Evolutionary conservation across 1,284 basidiomycete genomes (phyloP), one percentile per base, ranked within the genome.

Genomic region (Cryptococcus sp.): DNA sequence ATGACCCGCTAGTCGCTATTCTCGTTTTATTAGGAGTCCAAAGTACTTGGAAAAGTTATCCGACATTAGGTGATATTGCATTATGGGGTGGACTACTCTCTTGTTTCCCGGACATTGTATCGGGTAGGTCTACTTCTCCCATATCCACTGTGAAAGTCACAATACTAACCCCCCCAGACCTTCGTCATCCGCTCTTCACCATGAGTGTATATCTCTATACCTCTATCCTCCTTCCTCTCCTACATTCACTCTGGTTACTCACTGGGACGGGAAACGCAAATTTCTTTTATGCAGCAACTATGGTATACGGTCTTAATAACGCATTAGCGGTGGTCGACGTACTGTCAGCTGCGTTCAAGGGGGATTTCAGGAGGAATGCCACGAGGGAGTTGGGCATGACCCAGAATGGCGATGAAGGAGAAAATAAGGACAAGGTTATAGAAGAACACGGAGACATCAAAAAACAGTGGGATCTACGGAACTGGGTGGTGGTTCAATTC

Each of bases 221-320:
- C 0, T 81, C 86, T 0, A 81, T 93, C 30, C 85, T 98, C 8
- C 83, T 98, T 55, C 94, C 93, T 0, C 81, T 96, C 14, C 94
- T 98, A 74, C 86, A 96, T 68, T 84, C 91, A 58, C 80, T 98
- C 4, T 98, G 96, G 95, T 82, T 98, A 4, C 80, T 81, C 6
- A 88, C 92, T 50, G 94, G 93, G 0, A 90, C 92, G 4, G 95
- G 93, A 1, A 98, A 98, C 69, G 93, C 95, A 46, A 98, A 98
- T 73, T 99, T 98, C 78, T 98, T 91, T 79, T 98, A 97, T 70
- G 95, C 95, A 0, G 87, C 88, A 4, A 97, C 91, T 2, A 80
- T 98, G 62, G 94, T 98, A 4, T 94, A 94, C 75, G 92, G 89
- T 0, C 82, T 92, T 64, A 89, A 88, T 6, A 87, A 91, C 52